Percentiles rank a stretch among this genome's conserved stretches.
Evolutionary conservation across 2,329 filamentous ascomycete species (phyloP).

Genomic region (Colletotrichum sp.): DNA sequence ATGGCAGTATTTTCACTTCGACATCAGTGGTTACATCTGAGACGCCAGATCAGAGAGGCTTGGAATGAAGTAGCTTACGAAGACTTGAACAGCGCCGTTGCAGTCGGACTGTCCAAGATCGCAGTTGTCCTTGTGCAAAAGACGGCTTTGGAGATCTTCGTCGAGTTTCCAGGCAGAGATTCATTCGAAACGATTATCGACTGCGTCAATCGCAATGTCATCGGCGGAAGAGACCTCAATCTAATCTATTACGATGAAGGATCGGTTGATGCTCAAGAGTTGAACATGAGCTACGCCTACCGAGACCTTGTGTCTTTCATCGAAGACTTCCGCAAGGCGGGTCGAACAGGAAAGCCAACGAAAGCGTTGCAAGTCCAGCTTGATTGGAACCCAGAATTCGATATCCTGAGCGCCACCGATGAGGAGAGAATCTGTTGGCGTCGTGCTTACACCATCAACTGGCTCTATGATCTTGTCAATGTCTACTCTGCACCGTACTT

Average conservation of each 20-base stretch:
- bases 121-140: conserved; percentile 46
- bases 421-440: conserved; percentile 49
- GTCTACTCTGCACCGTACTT: conserved; percentile 38
- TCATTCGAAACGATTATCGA: conserved; percentile 47
- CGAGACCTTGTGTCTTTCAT: conserved; percentile 48
- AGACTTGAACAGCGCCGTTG: conserved; percentile 49
- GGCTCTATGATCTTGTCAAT: conserved; percentile 57
- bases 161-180: conserved; percentile 50
- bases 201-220: conserved; percentile 41
- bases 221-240: conserved; percentile 24
- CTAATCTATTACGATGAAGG: background rate
- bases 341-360: conserved; percentile 49
- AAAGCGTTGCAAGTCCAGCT: conserved; percentile 44
- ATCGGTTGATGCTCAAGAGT: conserved; percentile 44
- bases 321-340: conserved; percentile 45
- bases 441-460: conserved; percentile 52
- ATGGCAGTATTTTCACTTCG: conserved; percentile 44
- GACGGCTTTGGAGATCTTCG: conserved; percentile 41
- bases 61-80: conserved; percentile 51
- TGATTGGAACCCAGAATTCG: conserved; percentile 45
- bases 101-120: conserved; percentile 44
- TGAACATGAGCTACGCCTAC: conserved; percentile 48
- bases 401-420: conserved; percentile 40
- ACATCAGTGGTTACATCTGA: conserved; percentile 40
- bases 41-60: conserved; percentile 40